Conservation (phyloP, 495 filamentous ascomycete species). For the Apiosordaria backusii region DNA sequence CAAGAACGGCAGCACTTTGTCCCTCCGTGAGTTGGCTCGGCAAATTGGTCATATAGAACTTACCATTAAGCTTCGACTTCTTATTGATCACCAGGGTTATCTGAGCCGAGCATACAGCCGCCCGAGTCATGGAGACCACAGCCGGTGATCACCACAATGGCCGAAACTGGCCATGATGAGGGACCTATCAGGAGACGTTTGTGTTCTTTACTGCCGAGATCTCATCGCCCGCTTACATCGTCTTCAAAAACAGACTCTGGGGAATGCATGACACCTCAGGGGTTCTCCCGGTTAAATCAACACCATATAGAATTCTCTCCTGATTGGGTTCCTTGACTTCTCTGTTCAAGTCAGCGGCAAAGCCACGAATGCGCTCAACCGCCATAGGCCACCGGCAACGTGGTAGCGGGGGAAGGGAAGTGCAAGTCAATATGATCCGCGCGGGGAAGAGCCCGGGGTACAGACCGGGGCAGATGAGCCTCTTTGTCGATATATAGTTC, state of each 20-base stretch:
- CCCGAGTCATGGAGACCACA: neutral
- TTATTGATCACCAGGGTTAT: neutral
- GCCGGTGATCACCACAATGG: neutral
- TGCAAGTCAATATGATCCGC: constrained; percentile 9
- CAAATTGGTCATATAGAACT: neutral
- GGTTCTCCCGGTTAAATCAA: neutral
- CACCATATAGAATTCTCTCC: neutral
- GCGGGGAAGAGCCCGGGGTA: constrained; percentile 7
- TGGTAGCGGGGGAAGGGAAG: constrained; percentile 19
- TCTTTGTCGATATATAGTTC: constrained; percentile 2
- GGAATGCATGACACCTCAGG: neutral
- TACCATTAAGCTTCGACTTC: neutral
- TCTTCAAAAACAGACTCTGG: neutral
- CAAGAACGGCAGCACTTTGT: neutral
- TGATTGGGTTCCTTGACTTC: constrained; percentile 4
- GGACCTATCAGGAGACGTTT: neutral
- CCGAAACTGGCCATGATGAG: neutral
- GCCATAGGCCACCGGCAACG: constrained; percentile 5
- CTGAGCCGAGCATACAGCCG: neutral
- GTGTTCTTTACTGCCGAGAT: neutral
- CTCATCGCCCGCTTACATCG: neutral
- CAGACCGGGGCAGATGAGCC: neutral
- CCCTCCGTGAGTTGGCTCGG: neutral
- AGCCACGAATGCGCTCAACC: neutral
- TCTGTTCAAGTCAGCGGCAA: neutral